Percentiles rank a stretch among this genome's conserved stretches.
These are phyloP conservation scores for Apiospora malaysiana DNA, from an alignment of 2,329 filamentous ascomycete species.

Conservation along the genomic window DNA sequence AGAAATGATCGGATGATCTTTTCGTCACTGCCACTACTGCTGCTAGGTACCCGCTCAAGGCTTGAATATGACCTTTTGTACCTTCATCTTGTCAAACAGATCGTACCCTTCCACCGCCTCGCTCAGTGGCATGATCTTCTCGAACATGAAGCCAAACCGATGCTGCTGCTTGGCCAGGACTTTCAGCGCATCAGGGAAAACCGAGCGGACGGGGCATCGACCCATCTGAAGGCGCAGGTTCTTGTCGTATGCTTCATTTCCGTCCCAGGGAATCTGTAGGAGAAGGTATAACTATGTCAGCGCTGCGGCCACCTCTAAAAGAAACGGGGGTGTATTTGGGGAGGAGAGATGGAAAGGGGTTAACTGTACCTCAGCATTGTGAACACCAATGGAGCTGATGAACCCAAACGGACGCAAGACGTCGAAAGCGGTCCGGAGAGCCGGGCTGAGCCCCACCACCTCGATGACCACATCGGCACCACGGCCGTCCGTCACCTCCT, in stretches of 20 bases:
- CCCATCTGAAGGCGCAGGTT: conserved; percentile 79
- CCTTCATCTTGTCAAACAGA: conserved; percentile 74
- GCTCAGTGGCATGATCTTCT: conserved; percentile 73
- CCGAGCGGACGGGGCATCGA: conserved; percentile 66
- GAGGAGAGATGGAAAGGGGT: background rate
- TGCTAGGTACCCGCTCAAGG: conserved; percentile 40
- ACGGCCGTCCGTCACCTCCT: conserved; percentile 76
- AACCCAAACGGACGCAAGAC: conserved; percentile 74
- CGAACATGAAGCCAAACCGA: conserved; percentile 70
- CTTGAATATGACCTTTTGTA: conserved; percentile 75
- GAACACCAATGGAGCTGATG: conserved; percentile 78
- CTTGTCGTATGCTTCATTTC: conserved; percentile 54
- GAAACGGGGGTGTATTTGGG: background rate
- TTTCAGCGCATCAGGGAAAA: conserved; percentile 26
- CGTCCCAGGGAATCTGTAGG: conserved; percentile 56
- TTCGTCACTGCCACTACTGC: background rate
- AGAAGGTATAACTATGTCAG: conserved; percentile 31
- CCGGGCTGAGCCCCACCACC: conserved; percentile 73
- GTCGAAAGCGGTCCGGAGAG: conserved; percentile 73
- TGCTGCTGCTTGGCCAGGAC: conserved; percentile 25
- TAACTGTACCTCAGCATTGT: conserved; percentile 69
- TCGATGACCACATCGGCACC: conserved; percentile 88
- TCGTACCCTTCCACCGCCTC: conserved; percentile 72
- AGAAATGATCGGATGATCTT: background rate
- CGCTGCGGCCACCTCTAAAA: background rate